Percentiles rank a stretch among this genome's conserved stretches.
These are phyloP conservation scores for Sphaerulina populicola DNA, from an alignment of 2,329 filamentous ascomycete genomes.

Conservation along the genomic window DNA sequence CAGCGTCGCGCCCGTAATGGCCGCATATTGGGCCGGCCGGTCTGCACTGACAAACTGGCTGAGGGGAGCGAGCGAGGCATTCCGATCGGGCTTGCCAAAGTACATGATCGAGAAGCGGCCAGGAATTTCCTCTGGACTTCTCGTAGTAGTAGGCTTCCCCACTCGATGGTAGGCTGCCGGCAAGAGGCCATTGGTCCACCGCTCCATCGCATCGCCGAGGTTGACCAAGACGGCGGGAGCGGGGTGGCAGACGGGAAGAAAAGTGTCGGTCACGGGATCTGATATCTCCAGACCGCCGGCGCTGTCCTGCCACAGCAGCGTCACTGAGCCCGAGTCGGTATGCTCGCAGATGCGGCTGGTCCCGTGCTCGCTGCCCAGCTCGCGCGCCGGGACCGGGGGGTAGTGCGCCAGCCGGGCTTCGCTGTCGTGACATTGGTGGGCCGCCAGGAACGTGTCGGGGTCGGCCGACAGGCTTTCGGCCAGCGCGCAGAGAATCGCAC, in stretches of 20 bases:
- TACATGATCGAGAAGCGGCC: conserved; percentile 13
- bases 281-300: conserved; percentile 16
- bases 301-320: conserved; percentile 14
- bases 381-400: conserved; percentile 2
- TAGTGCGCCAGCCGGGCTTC: conserved; percentile 14
- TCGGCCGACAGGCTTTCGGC: conserved; percentile 5
- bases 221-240: conserved; percentile 12
- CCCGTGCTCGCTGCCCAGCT: conserved; percentile 4
- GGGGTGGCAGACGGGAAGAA: conserved; percentile 8
- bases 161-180: conserved; percentile 13
- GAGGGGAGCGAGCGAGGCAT: conserved; percentile 9
- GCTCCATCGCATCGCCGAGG: conserved; percentile 14
- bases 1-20: conserved; percentile 8
- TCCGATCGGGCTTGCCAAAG: conserved; percentile 13
- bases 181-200: conserved; percentile 13
- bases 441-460: conserved; percentile 3
- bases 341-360: conserved; percentile 13
- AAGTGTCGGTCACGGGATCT: conserved; percentile 6
- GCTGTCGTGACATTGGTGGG: conserved; percentile 4
- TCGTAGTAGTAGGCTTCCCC: neutral
- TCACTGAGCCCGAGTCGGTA: conserved; percentile 12
- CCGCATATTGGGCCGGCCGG: conserved; percentile 5
- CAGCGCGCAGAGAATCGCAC: conserved; percentile 7
- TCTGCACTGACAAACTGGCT: conserved; percentile 6
- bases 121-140: neutral